Conservation (phyloP, 1,139 yeast genomes). For the Suhomyces anneliseae region DNA sequence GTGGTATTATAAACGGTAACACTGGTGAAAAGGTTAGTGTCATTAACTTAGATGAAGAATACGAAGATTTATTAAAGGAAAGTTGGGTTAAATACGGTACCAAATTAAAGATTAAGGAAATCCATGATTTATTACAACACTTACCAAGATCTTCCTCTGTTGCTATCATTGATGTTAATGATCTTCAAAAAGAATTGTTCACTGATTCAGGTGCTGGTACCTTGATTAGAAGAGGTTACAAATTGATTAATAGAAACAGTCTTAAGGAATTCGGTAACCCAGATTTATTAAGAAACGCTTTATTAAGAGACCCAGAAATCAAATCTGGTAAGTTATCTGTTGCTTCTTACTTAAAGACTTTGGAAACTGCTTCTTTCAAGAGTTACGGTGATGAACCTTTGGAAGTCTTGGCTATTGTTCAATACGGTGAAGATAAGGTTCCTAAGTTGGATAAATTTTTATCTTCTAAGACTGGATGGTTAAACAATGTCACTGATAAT, state of each 20-base stretch:
- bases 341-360: constrained; percentile 75
- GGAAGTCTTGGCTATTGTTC: constrained; percentile 88
- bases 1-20: constrained; percentile 91
- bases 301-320: constrained; percentile 75
- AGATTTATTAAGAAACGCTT: constrained; percentile 72
- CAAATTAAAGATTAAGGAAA: constrained; percentile 92
- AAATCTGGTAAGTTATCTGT: constrained; percentile 70
- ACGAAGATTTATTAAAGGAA: constrained; percentile 84
- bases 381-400: constrained; percentile 95
- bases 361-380: constrained; percentile 64
- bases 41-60: constrained; percentile 94
- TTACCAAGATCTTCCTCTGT: constrained; percentile 97
- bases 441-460: constrained; percentile 86
- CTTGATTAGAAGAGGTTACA: constrained; percentile 94
- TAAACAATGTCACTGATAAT: constrained; percentile 94
- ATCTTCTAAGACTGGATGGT: constrained; percentile 92
- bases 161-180: constrained; percentile 93
- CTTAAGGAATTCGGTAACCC: constrained; percentile 73
- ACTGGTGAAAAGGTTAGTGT: constrained; percentile 88
- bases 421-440: constrained; percentile 42
- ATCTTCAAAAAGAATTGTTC: constrained; percentile 92
- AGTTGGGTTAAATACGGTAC: constrained; percentile 99
- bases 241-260: constrained; percentile 68
- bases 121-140: constrained; percentile 88
- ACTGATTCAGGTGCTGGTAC: constrained; percentile 99